A percentile compares a stretch with the other conserved stretches of the same genome.
phyloP scores from a whole-genome alignment of 306 rosid species.

The Pyrus betulifolia region DNA sequence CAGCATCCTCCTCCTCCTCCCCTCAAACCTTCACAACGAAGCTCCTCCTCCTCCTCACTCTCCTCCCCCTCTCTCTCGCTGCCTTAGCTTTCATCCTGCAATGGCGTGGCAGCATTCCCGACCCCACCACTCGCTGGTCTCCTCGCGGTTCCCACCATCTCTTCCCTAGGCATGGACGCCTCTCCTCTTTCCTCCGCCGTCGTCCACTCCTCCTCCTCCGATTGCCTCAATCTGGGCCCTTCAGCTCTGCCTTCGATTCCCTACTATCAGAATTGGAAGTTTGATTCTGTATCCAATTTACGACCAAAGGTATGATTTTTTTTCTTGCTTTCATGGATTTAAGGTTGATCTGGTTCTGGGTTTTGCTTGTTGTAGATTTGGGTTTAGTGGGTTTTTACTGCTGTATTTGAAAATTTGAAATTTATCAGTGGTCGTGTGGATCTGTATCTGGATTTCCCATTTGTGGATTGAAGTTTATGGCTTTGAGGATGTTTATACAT shows the following conservation, averaged over 20 bases:
- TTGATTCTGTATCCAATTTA: constrained; percentile 51
- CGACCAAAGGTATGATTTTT: constrained; percentile 65
- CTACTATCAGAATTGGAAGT: constrained; percentile 72
- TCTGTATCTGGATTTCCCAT: constrained; percentile 2
- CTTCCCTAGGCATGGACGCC: constrained; percentile 93
- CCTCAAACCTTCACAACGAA: constrained; percentile 50
- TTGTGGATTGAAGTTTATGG: neutral
- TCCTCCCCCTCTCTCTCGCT: constrained; percentile 84
- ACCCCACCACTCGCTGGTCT: constrained; percentile 65
- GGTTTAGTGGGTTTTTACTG: neutral
- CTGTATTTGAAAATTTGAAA: neutral
- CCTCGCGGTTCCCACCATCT: constrained; percentile 65
- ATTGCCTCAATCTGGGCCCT: constrained; percentile 68
- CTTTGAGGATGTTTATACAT: neutral
- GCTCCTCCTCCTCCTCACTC: constrained; percentile 73
- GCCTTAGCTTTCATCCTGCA: constrained; percentile 85
- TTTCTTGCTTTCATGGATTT: neutral
- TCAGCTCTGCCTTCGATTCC: constrained; percentile 66
- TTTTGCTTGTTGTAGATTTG: neutral
- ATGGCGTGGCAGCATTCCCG: constrained; percentile 95
- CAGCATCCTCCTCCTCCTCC: constrained; percentile 30
- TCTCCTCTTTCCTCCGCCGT: constrained; percentile 62
- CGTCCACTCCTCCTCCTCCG: constrained; percentile 36
- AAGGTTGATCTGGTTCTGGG: constrained; percentile 2
- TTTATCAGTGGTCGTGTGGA: neutral